phyloP scores from a whole-genome alignment of 768 basidiomycete genomes.

The Tylopilus intermedius region DNA sequence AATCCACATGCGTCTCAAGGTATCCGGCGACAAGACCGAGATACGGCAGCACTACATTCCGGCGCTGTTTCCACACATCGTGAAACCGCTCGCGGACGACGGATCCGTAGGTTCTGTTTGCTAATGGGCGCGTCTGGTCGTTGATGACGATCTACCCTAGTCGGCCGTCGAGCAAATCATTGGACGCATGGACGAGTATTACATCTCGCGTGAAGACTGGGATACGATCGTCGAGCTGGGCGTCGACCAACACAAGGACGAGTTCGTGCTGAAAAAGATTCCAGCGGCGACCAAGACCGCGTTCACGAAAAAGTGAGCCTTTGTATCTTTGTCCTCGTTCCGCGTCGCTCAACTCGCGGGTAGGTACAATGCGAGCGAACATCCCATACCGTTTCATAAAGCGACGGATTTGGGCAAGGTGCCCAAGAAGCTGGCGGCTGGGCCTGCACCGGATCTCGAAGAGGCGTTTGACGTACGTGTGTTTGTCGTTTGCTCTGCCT shows the following conservation, averaged over 20 bases:
- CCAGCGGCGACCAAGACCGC: conserved; percentile 73
- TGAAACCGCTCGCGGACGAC: conserved; percentile 68
- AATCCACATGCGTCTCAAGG: conserved; percentile 90
- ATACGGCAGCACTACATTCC: conserved; percentile 91
- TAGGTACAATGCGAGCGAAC: conserved; percentile 85
- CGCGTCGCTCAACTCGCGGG: neutral
- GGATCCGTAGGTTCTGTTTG: conserved; percentile 60
- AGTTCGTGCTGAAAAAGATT: conserved; percentile 77
- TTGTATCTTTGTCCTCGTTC: neutral
- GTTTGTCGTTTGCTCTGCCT: neutral
- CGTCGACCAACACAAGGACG: conserved; percentile 73
- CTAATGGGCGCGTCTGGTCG: neutral
- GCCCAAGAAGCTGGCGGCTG: conserved; percentile 74
- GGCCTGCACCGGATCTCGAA: conserved; percentile 82
- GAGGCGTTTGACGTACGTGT: conserved; percentile 77
- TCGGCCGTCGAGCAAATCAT: conserved; percentile 78
- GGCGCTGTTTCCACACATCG: conserved; percentile 74
- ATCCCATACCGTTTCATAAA: conserved; percentile 95
- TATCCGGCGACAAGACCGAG: conserved; percentile 85
- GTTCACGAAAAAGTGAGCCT: conserved; percentile 76
- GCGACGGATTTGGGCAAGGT: conserved; percentile 72
- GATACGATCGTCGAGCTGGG: conserved; percentile 93
- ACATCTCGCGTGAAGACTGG: conserved; percentile 92
- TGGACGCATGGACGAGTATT: conserved; percentile 89
- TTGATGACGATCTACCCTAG: conserved; percentile 1